phyloP scores from a whole-genome alignment of 2,329 filamentous ascomycete species.

The Nigrospora osmanthi region DNA sequence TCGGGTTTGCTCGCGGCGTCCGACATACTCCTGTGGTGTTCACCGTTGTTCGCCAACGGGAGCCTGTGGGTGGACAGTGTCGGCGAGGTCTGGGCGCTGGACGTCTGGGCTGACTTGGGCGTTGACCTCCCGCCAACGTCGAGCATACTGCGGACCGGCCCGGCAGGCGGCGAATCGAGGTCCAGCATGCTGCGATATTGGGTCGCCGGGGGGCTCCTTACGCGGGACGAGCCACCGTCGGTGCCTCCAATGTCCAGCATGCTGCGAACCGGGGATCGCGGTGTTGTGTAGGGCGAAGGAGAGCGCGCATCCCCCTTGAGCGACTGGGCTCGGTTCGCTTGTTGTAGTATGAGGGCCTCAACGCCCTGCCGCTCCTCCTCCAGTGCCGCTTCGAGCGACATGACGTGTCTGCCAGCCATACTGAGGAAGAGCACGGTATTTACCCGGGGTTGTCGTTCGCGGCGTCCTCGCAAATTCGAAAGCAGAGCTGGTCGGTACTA shows the following conservation, averaged over 20 bases:
- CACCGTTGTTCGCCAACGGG: slow-evolving; percentile 17
- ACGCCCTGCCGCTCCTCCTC: slow-evolving; percentile 24
- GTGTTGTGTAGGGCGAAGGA: slow-evolving; percentile 45
- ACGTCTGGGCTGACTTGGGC: slow-evolving; percentile 14
- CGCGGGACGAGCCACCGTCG: slow-evolving; percentile 18
- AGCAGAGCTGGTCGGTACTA: too few species aligned
- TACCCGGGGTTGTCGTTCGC: too few species aligned
- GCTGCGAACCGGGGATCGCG: slow-evolving; percentile 61
- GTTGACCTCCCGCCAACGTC: slow-evolving; percentile 27
- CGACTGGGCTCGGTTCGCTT: slow-evolving; percentile 11
- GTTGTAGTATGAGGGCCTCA: slow-evolving; percentile 20
- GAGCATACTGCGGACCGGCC: slow-evolving; percentile 44
- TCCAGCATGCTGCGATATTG: slow-evolving; percentile 61
- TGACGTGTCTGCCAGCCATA: slow-evolving; percentile 19
- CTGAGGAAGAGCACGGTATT: slow-evolving; percentile 4
- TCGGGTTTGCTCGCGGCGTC: slow-evolving; percentile 41
- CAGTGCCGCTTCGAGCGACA: slow-evolving; percentile 24
- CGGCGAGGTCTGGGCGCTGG: slow-evolving; percentile 39
- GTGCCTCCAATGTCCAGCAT: slow-evolving; percentile 52
- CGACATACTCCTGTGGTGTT: slow-evolving; percentile 45
- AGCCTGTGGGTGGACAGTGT: slow-evolving; percentile 29
- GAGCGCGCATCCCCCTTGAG: slow-evolving; percentile 28
- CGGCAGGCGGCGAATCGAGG: slow-evolving; percentile 35
- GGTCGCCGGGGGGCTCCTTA: slow-evolving; percentile 34
- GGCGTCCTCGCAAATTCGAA: too few species aligned